Evolutionary conservation across 1,139 yeast species (phyloP).

Genomic region (Geotrichum carabidarum): DNA sequence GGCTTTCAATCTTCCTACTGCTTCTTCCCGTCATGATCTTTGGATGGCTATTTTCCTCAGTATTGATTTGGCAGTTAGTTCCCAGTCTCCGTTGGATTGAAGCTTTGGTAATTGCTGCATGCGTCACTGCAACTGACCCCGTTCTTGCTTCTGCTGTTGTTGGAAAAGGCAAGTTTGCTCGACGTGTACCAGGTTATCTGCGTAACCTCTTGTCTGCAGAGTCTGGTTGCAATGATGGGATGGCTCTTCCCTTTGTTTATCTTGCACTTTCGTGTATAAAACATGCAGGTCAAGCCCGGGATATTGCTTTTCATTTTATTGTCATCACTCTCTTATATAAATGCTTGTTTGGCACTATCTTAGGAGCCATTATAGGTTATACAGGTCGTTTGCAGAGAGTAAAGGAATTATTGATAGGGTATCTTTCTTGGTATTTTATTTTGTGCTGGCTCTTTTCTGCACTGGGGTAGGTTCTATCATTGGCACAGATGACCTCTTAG

Average conservation of each 20-base stretch:
- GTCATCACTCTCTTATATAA: conserved; percentile 77
- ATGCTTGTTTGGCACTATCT: conserved; percentile 74
- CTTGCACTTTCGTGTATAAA: conserved; percentile 64
- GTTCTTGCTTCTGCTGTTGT: conserved; percentile 97
- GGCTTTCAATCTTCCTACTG: conserved; percentile 74
- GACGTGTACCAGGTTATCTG: conserved; percentile 92
- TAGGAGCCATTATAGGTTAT: conserved; percentile 78
- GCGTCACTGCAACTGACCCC: conserved; percentile 97
- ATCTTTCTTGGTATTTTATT: conserved; percentile 85
- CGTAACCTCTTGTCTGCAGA: conserved; percentile 87
- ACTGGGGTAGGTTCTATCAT: conserved; percentile 91
- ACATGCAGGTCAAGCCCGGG: conserved; percentile 59
- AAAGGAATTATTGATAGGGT: conserved; percentile 81
- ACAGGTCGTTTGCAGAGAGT: conserved; percentile 67
- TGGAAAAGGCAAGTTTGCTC: conserved; percentile 96
- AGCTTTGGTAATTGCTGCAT: conserved; percentile 78
- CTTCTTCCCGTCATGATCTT: conserved; percentile 88
- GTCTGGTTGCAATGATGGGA: conserved; percentile 96
- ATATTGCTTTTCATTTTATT: conserved; percentile 81
- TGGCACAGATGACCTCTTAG: conserved; percentile 88
- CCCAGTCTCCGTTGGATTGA: conserved; percentile 78
- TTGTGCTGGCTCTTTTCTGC: conserved; percentile 77
- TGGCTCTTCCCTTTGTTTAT: conserved; percentile 94
- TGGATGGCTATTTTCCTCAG: conserved; percentile 87
- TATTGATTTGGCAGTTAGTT: conserved; percentile 76